A percentile compares a stretch with the other conserved stretches of the same genome.
Conservation (phyloP, 352 stramenopile genomes). For the Pythium dissotocum region DNA sequence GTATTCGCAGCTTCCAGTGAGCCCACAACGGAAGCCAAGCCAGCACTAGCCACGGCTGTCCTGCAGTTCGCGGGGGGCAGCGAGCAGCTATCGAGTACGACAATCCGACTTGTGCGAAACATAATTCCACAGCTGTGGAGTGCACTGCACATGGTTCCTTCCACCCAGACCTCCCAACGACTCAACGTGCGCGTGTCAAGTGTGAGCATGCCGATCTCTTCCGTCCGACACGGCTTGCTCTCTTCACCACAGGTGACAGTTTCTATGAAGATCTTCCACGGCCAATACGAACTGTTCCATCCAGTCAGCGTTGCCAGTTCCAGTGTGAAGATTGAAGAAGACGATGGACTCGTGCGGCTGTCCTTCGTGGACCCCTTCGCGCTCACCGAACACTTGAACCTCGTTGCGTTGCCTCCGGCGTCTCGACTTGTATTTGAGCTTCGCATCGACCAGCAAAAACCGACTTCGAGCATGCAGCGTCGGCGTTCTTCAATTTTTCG, state of each 20-base stretch:
- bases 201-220: neutral
- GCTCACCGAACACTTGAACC: neutral
- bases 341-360: conserved; percentile 1
- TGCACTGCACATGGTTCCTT: neutral
- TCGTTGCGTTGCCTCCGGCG: conserved; percentile 9
- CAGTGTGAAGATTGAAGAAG: neutral
- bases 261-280: conserved; percentile 13
- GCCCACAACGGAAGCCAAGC: neutral
- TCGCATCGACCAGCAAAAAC: neutral
- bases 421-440: conserved; percentile 16
- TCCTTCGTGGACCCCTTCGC: conserved; percentile 4
- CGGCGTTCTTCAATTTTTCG: conserved; percentile 19
- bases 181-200: neutral
- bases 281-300: conserved; percentile 5
- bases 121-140: neutral
- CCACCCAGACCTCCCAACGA: neutral
- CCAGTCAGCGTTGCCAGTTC: neutral
- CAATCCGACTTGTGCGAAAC: neutral
- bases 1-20: neutral
- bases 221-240: neutral
- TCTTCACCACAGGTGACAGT: conserved; percentile 4
- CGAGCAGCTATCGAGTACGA: neutral
- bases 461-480: neutral
- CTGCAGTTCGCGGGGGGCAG: neutral
- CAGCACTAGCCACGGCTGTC: neutral